Conservation (phyloP, 768 basidiomycete species). For the Tephrocybe sp. region DNA sequence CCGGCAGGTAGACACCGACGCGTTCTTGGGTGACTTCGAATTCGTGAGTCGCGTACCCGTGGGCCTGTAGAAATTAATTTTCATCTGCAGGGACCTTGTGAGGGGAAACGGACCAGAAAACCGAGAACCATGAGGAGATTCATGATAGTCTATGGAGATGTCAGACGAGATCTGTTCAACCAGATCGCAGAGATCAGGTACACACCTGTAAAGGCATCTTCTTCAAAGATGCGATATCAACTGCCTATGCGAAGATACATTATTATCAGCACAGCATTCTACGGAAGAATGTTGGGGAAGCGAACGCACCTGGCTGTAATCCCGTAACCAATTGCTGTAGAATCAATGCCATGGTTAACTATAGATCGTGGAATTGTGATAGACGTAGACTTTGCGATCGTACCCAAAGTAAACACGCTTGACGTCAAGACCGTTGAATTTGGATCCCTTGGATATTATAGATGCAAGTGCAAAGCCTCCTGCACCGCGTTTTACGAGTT, state of each 20-base stretch:
- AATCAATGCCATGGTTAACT: background rate
- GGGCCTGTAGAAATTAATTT: slow-evolving; percentile 43
- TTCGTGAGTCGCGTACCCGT: slow-evolving; percentile 78
- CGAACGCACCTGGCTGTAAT: slow-evolving; percentile 76
- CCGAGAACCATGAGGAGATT: slow-evolving; percentile 90
- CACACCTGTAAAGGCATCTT: slow-evolving; percentile 66
- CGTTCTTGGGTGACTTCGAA: slow-evolving; percentile 86
- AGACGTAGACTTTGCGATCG: slow-evolving; percentile 18
- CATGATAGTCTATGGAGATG: slow-evolving; percentile 67
- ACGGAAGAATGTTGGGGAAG: too few relatives aligned
- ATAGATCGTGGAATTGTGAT: background rate
- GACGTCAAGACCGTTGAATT: slow-evolving; percentile 78
- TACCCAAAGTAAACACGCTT: slow-evolving; percentile 84
- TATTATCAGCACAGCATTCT: too few relatives aligned
- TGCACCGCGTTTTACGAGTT: slow-evolving; percentile 49
- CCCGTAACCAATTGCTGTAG: slow-evolving; percentile 79
- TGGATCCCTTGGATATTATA: slow-evolving; percentile 57
- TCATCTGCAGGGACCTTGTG: background rate
- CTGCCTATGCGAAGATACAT: slow-evolving; percentile 54
- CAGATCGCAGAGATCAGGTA: background rate
- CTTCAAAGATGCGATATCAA: slow-evolving; percentile 79
- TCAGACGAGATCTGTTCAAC: slow-evolving; percentile 5
- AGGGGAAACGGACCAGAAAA: slow-evolving; percentile 58
- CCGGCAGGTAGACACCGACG: slow-evolving; percentile 82
- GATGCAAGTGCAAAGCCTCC: slow-evolving; percentile 55